phyloP scores from a whole-genome alignment of 2,329 filamentous ascomycete genomes.

The Arthroderma uncinatum region DNA sequence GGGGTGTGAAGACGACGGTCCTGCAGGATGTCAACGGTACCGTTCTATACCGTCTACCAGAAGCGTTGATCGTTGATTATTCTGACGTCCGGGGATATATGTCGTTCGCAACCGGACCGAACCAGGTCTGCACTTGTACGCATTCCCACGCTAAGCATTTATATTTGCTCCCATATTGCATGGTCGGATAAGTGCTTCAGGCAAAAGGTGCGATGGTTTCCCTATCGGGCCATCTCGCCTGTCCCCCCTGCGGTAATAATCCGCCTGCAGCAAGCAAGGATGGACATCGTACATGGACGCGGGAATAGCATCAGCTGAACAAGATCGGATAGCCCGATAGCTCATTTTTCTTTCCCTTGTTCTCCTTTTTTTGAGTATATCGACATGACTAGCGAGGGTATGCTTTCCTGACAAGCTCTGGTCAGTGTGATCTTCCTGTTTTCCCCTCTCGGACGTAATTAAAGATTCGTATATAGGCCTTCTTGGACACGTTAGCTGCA shows the following conservation, averaged over 20 bases:
- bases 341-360: neutral
- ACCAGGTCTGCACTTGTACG: neutral
- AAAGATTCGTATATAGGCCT: neutral
- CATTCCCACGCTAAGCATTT: neutral
- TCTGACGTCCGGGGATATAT: neutral
- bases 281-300: neutral
- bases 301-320: constrained; percentile 1
- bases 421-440: neutral
- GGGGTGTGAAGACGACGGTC: neutral
- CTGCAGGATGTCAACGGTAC: neutral
- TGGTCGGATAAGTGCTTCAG: neutral
- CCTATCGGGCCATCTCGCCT: neutral
- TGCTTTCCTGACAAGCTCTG: neutral
- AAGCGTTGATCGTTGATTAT: neutral
- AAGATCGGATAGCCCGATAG: neutral
- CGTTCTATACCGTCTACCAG: neutral
- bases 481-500: neutral
- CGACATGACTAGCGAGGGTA: neutral
- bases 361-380: neutral
- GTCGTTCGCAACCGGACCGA: neutral
- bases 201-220: neutral
- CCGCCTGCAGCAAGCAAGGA: neutral
- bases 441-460: neutral
- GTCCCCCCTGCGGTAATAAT: neutral
- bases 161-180: neutral